Evolutionary conservation across 78 protist genomes (phyloP).

Genomic region (Chrysochromulina parva): DNA sequence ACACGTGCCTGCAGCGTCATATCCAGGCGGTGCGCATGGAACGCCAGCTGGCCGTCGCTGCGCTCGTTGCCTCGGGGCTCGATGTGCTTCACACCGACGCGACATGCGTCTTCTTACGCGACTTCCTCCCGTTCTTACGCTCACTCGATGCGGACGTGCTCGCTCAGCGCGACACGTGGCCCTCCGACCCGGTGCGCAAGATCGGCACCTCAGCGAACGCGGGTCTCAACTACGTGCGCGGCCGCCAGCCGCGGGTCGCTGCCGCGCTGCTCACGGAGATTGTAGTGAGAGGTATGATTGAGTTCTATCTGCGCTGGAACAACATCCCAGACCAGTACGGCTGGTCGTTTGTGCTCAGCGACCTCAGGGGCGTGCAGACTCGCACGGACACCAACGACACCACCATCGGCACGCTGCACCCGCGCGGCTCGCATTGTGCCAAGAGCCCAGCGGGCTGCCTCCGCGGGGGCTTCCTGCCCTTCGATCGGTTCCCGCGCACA

Average conservation of each 20-base stretch:
- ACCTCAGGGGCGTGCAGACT: too few relatives aligned
- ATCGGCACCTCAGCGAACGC: too few relatives aligned
- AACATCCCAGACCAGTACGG: neutral
- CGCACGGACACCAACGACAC: too few relatives aligned
- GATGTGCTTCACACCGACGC: neutral
- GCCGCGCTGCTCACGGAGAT: too few relatives aligned
- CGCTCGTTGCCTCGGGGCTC: neutral
- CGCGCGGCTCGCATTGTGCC: too few relatives aligned
- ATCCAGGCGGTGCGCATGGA: neutral
- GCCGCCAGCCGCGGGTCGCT: too few relatives aligned
- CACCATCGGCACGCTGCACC: too few relatives aligned
- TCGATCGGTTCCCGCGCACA: neutral
- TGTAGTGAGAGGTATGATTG: too few relatives aligned
- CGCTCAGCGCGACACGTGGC: neutral
- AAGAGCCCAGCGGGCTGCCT: neutral
- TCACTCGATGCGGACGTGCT: neutral
- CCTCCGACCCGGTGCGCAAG: too few relatives aligned
- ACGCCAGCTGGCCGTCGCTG: neutral
- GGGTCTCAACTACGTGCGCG: too few relatives aligned
- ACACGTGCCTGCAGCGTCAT: neutral
- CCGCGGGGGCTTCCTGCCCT: neutral
- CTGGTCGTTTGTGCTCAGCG: neutral
- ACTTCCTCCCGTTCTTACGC: neutral
- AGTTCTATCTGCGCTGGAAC: too few relatives aligned
- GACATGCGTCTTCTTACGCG: neutral